Evolutionary conservation across 2,329 filamentous ascomycete species (phyloP).

Genomic region (Ciborinia camelliae): DNA sequence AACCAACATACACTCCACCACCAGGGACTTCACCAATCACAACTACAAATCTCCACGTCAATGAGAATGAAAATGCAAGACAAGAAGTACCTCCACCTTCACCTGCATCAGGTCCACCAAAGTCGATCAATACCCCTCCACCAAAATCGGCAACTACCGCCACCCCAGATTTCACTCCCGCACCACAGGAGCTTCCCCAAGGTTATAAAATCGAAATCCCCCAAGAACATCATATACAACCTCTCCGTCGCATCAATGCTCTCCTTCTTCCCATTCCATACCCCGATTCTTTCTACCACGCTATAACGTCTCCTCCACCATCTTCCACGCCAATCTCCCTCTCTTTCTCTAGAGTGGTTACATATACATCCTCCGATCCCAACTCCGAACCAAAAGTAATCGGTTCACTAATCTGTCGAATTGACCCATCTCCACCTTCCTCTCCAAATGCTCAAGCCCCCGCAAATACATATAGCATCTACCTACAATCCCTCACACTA

Average conservation of each 20-base stretch:
- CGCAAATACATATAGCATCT: constrained; percentile 48
- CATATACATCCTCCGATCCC: constrained; percentile 40
- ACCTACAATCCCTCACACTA: constrained; percentile 62
- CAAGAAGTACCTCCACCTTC: constrained; percentile 21
- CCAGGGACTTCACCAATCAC: constrained; percentile 31
- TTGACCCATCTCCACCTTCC: constrained; percentile 46
- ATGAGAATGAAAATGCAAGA: not conserved
- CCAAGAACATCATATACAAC: constrained; percentile 50
- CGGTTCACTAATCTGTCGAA: constrained; percentile 59
- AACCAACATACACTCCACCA: constrained; percentile 45
- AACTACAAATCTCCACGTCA: not conserved
- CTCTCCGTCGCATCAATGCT: constrained; percentile 61
- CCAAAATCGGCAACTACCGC: constrained; percentile 24
- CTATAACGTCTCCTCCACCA: constrained; percentile 47
- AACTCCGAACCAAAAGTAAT: constrained; percentile 47
- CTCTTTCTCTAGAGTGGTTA: constrained; percentile 49
- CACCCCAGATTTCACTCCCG: constrained; percentile 20
- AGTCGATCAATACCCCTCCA: not conserved
- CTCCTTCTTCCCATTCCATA: constrained; percentile 63
- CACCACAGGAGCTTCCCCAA: constrained; percentile 34
- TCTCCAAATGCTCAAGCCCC: constrained; percentile 15
- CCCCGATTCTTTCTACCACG: constrained; percentile 60
- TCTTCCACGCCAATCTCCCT: constrained; percentile 42
- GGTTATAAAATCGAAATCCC: constrained; percentile 54
- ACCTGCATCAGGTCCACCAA: constrained; percentile 25